A percentile compares a stretch with the other conserved stretches of the same genome.
Evolutionary conservation across 23 red algal species (phyloP).

Genomic region (Agarophyton chilense): DNA sequence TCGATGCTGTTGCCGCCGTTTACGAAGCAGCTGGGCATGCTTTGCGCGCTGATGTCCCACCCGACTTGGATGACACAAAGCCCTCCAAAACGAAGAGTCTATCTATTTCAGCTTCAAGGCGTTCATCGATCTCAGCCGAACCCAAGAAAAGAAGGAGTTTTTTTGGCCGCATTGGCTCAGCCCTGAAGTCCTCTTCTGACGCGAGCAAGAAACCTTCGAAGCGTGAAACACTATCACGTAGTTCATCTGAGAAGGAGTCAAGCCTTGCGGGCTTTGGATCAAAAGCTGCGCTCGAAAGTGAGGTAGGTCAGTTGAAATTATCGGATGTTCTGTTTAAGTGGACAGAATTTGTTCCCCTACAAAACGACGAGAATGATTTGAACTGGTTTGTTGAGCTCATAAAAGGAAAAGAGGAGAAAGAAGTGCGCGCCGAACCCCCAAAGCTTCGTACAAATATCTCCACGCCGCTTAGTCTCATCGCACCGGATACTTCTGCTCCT

Average conservation of each 20-base stretch:
- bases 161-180: constrained; percentile 36
- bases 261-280: constrained; percentile 12
- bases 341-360: constrained; percentile 6
- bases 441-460: constrained; percentile 20
- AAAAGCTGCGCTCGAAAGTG: constrained; percentile 6
- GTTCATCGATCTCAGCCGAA: constrained; percentile 11
- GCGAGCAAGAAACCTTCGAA: not conserved
- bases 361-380: constrained; percentile 15
- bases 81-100: not conserved
- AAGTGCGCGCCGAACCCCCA: constrained; percentile 15
- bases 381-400: constrained; percentile 35
- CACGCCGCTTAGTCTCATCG: not conserved
- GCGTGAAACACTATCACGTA: not conserved
- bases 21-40: constrained; percentile 66
- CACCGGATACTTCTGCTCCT: not conserved
- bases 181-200: constrained; percentile 32
- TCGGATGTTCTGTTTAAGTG: constrained; percentile 53
- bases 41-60: constrained; percentile 15
- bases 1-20: constrained; percentile 39
- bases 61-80: not conserved
- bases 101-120: not conserved
- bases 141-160: constrained; percentile 64
- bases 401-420: constrained; percentile 12
- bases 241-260: not conserved
- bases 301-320: constrained; percentile 1